phyloP scores from a whole-genome alignment of 805 yeast species.

The Pichia membranifaciens region DNA sequence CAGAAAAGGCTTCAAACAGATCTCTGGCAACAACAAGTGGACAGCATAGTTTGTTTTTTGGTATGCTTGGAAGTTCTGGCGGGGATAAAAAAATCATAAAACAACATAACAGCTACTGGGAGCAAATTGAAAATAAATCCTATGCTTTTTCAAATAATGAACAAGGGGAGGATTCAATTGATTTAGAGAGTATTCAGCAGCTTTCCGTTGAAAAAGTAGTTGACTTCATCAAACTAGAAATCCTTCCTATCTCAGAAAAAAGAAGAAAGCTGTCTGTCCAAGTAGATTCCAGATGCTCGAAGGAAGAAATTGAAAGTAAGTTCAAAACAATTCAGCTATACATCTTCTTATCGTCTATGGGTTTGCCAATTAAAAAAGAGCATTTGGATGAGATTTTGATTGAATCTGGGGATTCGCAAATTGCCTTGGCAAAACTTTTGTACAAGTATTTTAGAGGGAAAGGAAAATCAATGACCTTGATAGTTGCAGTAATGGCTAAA shows the following conservation, averaged over 20 bases:
- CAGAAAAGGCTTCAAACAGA: slow-evolving; percentile 17
- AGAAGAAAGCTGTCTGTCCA: slow-evolving; percentile 40
- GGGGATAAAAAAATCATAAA: slow-evolving; percentile 25
- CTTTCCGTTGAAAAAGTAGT: slow-evolving; percentile 32
- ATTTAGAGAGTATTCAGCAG: slow-evolving; percentile 25
- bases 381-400: slow-evolving; percentile 35
- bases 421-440: slow-evolving; percentile 34
- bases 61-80: slow-evolving; percentile 20
- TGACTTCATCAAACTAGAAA: slow-evolving; percentile 30
- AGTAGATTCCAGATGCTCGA: slow-evolving; percentile 33
- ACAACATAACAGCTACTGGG: slow-evolving; percentile 44
- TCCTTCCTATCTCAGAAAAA: slow-evolving; percentile 33
- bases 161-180: slow-evolving; percentile 31
- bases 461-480: slow-evolving; percentile 30
- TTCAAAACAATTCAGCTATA: slow-evolving; percentile 37
- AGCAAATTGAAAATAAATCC: slow-evolving; percentile 41
- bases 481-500: slow-evolving; percentile 21
- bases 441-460: slow-evolving; percentile 37
- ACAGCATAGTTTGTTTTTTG: slow-evolving; percentile 23
- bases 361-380: slow-evolving; percentile 39
- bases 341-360: slow-evolving; percentile 41
- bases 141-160: slow-evolving; percentile 34
- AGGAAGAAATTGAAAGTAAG: slow-evolving; percentile 33
- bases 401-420: slow-evolving; percentile 33
- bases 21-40: slow-evolving; percentile 17